Base-by-base conservation (phyloP, 2,329 filamentous ascomycete genomes). In the Scopulariopsis brevicaulis region DNA sequence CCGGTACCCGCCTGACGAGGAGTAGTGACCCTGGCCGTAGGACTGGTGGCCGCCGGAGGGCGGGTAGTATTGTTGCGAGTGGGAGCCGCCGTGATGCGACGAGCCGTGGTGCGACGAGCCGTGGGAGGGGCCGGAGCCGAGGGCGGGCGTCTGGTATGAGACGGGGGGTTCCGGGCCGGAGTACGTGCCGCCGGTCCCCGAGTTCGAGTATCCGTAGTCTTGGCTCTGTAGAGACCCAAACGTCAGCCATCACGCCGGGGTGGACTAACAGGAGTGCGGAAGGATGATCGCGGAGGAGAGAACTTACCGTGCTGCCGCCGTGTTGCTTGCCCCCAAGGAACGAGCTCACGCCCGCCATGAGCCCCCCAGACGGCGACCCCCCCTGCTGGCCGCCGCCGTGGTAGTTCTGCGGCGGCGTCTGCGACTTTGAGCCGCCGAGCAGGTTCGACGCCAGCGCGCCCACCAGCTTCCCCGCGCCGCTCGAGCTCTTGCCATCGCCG, bases 161-260 rank as follows among this genome's bases (percentile, higher is more conserved):
- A 77, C 69, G n/a, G 82, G 80, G 14, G 86, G 86, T 46, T 84
- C 82, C 59, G 80, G 75, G 58, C 84, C 85, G 60, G 74, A 78
- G 68, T 88, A 89, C 43, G 76, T 75, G 52, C 80, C 78, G 61
- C 77, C 68, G 51, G 78, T 73, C 51, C 77, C 78, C 3, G 75
- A 68, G 64, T 80, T 80, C 24, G 81, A 82, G 68, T 87, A 87
- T 35, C 84, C 85, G 66, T 81, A 89, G 65, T 78, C 81, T 62
- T 83, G 77, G 60, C 73, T 73, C 74, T 80, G 62, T 32, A 48
- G 60, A 57, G 15, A 50, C 24, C 20, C 8, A 28, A 50, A 46
- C 14, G 51, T 53, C 28, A 53, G 51, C n/a, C 14, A 53, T 24
- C 15, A 8, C 4, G 51, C 12, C 22, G 7, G 2, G 25, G 14